phyloP scores from a whole-genome alignment of 2,329 filamentous ascomycete genomes.

The Sphaerulina populicola region DNA sequence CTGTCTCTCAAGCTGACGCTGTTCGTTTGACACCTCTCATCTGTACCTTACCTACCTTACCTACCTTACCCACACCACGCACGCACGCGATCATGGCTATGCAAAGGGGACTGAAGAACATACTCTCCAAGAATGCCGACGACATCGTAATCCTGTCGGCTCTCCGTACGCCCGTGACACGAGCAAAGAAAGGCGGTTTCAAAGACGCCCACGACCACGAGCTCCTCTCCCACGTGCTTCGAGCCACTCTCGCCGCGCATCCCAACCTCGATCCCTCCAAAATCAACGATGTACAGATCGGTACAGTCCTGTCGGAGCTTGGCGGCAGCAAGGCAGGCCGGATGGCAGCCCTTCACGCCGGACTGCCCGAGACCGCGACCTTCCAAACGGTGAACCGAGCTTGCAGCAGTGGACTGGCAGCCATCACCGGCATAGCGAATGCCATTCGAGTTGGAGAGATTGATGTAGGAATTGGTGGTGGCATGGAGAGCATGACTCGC shows the following conservation, averaged over 20 bases:
- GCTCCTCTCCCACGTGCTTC: constrained; percentile 59
- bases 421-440: constrained; percentile 65
- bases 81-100: constrained; percentile 16
- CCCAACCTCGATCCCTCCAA: constrained; percentile 61
- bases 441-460: constrained; percentile 68
- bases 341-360: constrained; percentile 81
- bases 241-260: constrained; percentile 62
- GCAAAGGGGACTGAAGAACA: constrained; percentile 57
- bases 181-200: constrained; percentile 72
- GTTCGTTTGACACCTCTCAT: not conserved
- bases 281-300: constrained; percentile 75
- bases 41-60: not conserved
- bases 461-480: constrained; percentile 67
- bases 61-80: not conserved
- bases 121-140: constrained; percentile 68
- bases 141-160: constrained; percentile 85
- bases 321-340: constrained; percentile 84
- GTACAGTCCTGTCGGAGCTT: constrained; percentile 82
- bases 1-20: not conserved
- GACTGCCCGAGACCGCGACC: constrained; percentile 61
- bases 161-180: constrained; percentile 79
- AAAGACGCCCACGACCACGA: constrained; percentile 88
- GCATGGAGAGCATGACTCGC: constrained; percentile 93
- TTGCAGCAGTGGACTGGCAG: constrained; percentile 69
- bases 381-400: constrained; percentile 86